Conservation (phyloP, 768 basidiomycete genomes). For the Termitomyces eurrhizus region DNA sequence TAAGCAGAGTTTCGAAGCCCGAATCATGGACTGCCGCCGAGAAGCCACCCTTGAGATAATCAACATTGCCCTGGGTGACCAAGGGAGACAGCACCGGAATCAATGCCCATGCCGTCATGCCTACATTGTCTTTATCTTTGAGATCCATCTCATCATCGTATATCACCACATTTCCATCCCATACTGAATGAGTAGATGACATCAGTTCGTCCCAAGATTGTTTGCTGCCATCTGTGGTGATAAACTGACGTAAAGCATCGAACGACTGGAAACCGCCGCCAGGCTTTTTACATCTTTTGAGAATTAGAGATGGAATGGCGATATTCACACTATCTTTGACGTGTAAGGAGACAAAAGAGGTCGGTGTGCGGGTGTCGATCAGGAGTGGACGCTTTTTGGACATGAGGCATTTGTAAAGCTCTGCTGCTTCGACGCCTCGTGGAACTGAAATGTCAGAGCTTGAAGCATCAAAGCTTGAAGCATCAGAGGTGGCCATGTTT, state of each 20-base stretch:
- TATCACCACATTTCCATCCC: conserved; percentile 76
- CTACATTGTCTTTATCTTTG: conserved; percentile 50
- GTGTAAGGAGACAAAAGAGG: conserved; percentile 60
- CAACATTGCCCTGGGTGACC: conserved; percentile 48
- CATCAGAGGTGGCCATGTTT: conserved; percentile 23
- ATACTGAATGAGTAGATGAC: conserved; percentile 37
- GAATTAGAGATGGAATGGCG: conserved; percentile 85
- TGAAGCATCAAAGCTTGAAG: conserved; percentile 11
- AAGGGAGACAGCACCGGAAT: conserved; percentile 61
- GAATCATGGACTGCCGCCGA: conserved; percentile 56
- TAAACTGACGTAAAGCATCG: conserved; percentile 71
- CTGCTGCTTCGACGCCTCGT: conserved; percentile 39
- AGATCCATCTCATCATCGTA: conserved; percentile 78
- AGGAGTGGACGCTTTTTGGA: conserved; percentile 59
- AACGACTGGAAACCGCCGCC: conserved; percentile 63
- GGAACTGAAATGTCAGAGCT: conserved; percentile 22
- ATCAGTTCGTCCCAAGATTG: conserved; percentile 66
- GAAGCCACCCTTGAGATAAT: conserved; percentile 74
- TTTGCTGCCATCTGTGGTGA: conserved; percentile 76
- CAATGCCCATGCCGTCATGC: conserved; percentile 67
- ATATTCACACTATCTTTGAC: conserved; percentile 75
- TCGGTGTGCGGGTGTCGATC: conserved; percentile 77
- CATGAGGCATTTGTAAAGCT: conserved; percentile 46
- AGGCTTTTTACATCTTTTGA: conserved; percentile 77
- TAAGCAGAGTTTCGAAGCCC: conserved; percentile 48